phyloP scores from a whole-genome alignment of 306 rosid genomes.

The Coriaria nepalensis region DNA sequence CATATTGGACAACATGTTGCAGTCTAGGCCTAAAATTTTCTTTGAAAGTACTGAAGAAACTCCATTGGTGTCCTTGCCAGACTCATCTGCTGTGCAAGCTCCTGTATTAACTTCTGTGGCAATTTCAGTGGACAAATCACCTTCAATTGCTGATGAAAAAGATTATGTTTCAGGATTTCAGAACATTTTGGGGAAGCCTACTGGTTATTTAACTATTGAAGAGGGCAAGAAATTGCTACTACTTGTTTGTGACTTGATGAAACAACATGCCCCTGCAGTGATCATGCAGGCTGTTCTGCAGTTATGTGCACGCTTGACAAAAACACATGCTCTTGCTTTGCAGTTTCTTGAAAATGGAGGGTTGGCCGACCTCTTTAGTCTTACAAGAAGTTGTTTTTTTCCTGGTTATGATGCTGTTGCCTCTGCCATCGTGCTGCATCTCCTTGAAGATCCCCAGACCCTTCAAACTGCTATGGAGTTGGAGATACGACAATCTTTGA shows the following conservation, averaged over 20 bases:
- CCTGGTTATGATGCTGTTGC: constrained; percentile 96
- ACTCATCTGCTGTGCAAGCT: constrained; percentile 39
- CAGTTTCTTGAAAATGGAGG: constrained; percentile 96
- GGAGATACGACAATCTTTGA: constrained; percentile 77
- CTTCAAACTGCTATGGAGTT: constrained; percentile 93
- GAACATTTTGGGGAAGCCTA: constrained; percentile 69
- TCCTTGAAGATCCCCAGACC: constrained; percentile 97
- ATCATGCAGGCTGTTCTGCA: constrained; percentile 98
- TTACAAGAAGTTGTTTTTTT: constrained; percentile 77
- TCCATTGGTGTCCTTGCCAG: constrained; percentile 40
- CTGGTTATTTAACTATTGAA: constrained; percentile 70
- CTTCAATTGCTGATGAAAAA: constrained; percentile 28
- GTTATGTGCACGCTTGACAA: constrained; percentile 85
- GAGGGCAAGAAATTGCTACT: constrained; percentile 61
- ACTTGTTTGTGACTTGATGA: constrained; percentile 83
- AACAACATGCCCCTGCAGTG: constrained; percentile 78
- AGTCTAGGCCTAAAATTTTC: constrained; percentile 40
- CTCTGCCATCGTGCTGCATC: constrained; percentile 92
- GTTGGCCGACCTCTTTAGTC: constrained; percentile 60
- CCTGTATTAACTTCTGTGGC: constrained; percentile 36
- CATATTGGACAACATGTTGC: constrained; percentile 87
- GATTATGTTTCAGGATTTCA: constrained; percentile 39
- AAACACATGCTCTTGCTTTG: constrained; percentile 68
- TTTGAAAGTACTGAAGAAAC: constrained; percentile 48
- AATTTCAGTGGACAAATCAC: constrained; percentile 27